Evolutionary conservation across 129 eudicot species (phyloP).

Genomic region (Rutidosis leptorrhynchoides): DNA sequence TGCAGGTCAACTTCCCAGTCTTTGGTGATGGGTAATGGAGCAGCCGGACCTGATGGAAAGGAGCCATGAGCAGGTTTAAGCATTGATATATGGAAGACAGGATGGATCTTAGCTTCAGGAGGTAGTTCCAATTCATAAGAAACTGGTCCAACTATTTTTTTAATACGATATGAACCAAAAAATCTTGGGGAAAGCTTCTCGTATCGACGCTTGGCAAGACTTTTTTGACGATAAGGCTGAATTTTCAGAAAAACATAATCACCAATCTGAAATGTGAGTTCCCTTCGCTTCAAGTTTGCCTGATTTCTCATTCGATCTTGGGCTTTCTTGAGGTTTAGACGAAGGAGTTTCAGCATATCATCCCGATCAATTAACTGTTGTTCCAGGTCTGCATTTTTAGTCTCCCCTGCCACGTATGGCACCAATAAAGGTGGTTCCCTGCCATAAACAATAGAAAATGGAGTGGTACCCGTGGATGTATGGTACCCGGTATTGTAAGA

Average conservation of each 20-base stretch:
- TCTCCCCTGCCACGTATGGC: not conserved
- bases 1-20: slow-evolving; percentile 5
- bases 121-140: slow-evolving; percentile 6
- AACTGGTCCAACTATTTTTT: not conserved
- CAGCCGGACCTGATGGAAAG: not conserved
- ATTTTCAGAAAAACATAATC: not conserved
- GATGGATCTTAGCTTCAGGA: too few relatives aligned
- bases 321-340: not conserved
- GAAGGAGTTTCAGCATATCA: not conserved
- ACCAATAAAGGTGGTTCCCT: not conserved
- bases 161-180: slow-evolving; percentile 7
- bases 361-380: not conserved
- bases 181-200: slow-evolving; percentile 14
- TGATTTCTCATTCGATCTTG: not conserved
- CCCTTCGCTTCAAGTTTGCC: not conserved
- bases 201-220: not conserved
- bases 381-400: not conserved
- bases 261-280: not conserved
- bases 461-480: not conserved
- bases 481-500: not conserved
- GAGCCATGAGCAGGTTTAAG: slow-evolving; percentile 13
- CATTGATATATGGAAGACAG: slow-evolving; percentile 23
- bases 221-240: slow-evolving; percentile 8
- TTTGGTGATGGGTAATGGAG: slow-evolving; percentile 7
- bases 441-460: slow-evolving; percentile 1